Percentiles rank a stretch among this genome's conserved stretches.
Evolutionary conservation across 2,329 filamentous ascomycete species (phyloP).

Genomic region (Lachnum nothofagi): DNA sequence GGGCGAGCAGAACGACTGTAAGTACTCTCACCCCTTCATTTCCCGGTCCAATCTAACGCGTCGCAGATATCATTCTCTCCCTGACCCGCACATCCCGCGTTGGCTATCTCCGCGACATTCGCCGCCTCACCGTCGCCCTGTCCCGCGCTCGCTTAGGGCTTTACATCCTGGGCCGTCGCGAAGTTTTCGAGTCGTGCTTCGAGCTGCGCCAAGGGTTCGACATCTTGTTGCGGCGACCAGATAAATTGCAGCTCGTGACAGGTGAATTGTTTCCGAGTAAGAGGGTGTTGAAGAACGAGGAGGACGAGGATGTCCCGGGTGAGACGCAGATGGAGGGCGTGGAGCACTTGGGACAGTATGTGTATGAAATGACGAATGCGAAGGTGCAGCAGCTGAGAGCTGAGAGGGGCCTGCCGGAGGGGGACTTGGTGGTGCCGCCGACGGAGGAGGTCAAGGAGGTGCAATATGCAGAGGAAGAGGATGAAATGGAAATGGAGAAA

Average conservation of each 20-base stretch:
- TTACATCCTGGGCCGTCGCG: constrained; percentile 83
- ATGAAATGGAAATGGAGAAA: constrained; percentile 20
- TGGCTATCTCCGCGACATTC: constrained; percentile 88
- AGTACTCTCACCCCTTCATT: constrained; percentile 38
- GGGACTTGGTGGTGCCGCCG: constrained; percentile 11
- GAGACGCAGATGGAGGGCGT: constrained; percentile 78
- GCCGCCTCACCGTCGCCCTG: constrained; percentile 87
- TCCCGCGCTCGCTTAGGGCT: constrained; percentile 87
- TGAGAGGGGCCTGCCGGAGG: constrained; percentile 27
- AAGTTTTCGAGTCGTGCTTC: constrained; percentile 82
- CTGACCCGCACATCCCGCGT: constrained; percentile 83
- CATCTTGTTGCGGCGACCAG: constrained; percentile 67
- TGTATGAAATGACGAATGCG: constrained; percentile 83
- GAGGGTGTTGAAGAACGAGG: constrained; percentile 43
- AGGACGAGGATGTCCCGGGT: constrained; percentile 45
- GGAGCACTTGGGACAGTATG: constrained; percentile 92
- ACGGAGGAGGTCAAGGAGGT: constrained; percentile 3
- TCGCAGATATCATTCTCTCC: constrained; percentile 80
- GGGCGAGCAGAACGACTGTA: constrained; percentile 98
- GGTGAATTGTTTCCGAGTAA: constrained; percentile 79
- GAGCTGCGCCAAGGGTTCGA: constrained; percentile 86
- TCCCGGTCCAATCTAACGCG: constrained; percentile 11
- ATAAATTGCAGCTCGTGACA: constrained; percentile 74
- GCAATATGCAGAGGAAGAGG: constrained; percentile 13
- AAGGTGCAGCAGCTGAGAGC: constrained; percentile 31